Conservation (phyloP, 2,329 filamentous ascomycete genomes). For the Sphaceloma murrayae region DNA sequence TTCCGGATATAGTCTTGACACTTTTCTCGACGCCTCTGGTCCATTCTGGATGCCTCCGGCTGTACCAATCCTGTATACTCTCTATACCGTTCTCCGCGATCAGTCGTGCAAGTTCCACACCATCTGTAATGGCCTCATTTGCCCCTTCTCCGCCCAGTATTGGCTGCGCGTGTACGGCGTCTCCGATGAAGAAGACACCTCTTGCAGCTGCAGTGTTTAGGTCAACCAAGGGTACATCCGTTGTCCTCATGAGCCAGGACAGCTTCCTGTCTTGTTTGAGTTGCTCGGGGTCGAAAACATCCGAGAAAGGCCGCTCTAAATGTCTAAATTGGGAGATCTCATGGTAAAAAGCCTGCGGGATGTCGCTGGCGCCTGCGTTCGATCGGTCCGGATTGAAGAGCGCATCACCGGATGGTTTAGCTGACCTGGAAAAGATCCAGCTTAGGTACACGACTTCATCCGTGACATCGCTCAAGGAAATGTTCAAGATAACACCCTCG, state of each 20-base stretch:
- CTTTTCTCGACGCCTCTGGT: slow-evolving; percentile 20
- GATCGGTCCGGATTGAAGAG: slow-evolving; percentile 30
- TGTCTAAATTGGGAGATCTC: slow-evolving; percentile 26
- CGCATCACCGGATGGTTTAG: slow-evolving; percentile 24
- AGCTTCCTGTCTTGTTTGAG: slow-evolving; percentile 30
- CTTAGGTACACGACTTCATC: slow-evolving; percentile 27
- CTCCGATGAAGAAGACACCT: slow-evolving; percentile 31
- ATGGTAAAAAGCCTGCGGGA: slow-evolving; percentile 29
- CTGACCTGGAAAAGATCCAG: slow-evolving; percentile 34
- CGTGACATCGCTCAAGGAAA: slow-evolving; percentile 25
- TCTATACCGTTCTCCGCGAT: slow-evolving; percentile 21
- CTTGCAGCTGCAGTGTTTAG: slow-evolving; percentile 23
- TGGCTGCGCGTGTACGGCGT: slow-evolving; percentile 33
- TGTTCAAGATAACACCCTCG: slow-evolving; percentile 24
- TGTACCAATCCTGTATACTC: slow-evolving; percentile 21
- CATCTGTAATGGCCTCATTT: slow-evolving; percentile 34
- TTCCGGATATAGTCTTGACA: slow-evolving; percentile 22
- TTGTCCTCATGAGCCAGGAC: slow-evolving; percentile 36
- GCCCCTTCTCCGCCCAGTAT: slow-evolving; percentile 35
- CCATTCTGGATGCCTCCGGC: slow-evolving; percentile 21
- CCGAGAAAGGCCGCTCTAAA: slow-evolving; percentile 27
- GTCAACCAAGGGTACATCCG: slow-evolving; percentile 21
- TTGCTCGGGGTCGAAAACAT: slow-evolving; percentile 27
- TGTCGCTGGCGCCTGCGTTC: slow-evolving; percentile 26
- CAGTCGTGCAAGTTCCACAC: slow-evolving; percentile 27